Conservation (phyloP, 331 rosid genomes). For the Phaseolus coccineus region DNA sequence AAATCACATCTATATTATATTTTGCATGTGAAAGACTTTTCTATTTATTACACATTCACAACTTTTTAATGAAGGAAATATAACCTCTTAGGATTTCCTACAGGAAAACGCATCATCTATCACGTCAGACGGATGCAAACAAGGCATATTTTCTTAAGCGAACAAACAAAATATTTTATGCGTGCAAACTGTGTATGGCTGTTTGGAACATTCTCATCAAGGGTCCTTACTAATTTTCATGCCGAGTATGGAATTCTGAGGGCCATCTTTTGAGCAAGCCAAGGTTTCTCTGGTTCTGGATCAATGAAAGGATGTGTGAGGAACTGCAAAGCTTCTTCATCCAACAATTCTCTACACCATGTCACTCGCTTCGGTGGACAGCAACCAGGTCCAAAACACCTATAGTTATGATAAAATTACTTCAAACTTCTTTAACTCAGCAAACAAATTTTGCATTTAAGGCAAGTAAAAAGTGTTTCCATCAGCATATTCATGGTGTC, state of each 20-base stretch:
- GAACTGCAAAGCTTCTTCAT: constrained; percentile 83
- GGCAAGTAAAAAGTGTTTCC: background rate
- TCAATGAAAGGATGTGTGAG: constrained; percentile 71
- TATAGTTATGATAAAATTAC: constrained; percentile 45
- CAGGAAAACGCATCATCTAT: background rate
- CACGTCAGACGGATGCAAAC: background rate
- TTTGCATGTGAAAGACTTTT: background rate
- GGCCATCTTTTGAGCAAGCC: constrained; percentile 91
- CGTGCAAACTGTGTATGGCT: background rate
- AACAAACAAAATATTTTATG: background rate
- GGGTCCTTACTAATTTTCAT: constrained; percentile 39
- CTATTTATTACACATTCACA: background rate
- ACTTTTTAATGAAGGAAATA: background rate
- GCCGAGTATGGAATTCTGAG: constrained; percentile 78
- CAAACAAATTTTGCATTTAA: background rate
- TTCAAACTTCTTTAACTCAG: constrained; percentile 29
- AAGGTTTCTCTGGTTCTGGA: constrained; percentile 73
- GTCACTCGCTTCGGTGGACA: constrained; percentile 65
- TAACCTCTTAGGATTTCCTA: background rate
- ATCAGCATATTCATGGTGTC: constrained; percentile 13
- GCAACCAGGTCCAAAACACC: constrained; percentile 94
- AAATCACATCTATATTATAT: constrained; percentile 10
- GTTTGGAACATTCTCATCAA: constrained; percentile 22
- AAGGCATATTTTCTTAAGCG: background rate
- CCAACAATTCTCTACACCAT: constrained; percentile 82